Evolutionary conservation across 2,329 filamentous ascomycete species (phyloP), one percentile per base, ranked within the genome.

Genomic region (Fusarium miscanthi): DNA sequence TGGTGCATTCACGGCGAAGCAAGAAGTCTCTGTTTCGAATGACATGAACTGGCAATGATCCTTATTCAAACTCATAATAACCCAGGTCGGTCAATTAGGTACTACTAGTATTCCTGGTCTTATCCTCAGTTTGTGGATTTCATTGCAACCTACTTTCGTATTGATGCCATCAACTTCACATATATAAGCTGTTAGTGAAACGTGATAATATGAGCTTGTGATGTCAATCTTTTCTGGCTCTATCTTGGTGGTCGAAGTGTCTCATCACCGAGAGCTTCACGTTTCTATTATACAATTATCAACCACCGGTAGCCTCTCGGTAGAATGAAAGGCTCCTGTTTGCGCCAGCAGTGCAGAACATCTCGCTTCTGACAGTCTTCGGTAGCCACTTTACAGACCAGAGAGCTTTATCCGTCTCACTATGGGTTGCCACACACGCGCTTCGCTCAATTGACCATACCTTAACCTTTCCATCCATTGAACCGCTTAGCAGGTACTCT

Each of bases 381-480:
- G 93, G 93, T 67, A 97, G 82, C 94, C 94, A 97, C 78, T 90
- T 92, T 33, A 95, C 93, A 60, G 90, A 89, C 93, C 95, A 98
- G 6, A 98, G 80, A 0, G 91, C 89, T 82, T 93, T 93, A 72
- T 95, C 95, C 10, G 93, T 94, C 84, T 98, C 95, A 64, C 92
- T 95, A 80, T 97, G 94, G 14, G 96, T 99, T 17, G 95, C 94
- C 48, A 99, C 96, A 79, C 96, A 98, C 8, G 87, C 87, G 63
- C 90, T 89, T 38, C 91, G 89, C 77, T 97, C 94, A 66, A 98
- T 89, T 35, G 94, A 95, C 96, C 96, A 99, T 35, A 98, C 93
- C 82, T 97, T 98, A 68, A 93, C 94, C 82, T 97, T 98, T 41
- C 96, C 95, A 79, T 98, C 95, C 81, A 97, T 94, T 3, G 93